These are phyloP conservation scores for Pterocarpus santalinus DNA, from an alignment of 306 rosid species.

Conservation along the genomic window DNA sequence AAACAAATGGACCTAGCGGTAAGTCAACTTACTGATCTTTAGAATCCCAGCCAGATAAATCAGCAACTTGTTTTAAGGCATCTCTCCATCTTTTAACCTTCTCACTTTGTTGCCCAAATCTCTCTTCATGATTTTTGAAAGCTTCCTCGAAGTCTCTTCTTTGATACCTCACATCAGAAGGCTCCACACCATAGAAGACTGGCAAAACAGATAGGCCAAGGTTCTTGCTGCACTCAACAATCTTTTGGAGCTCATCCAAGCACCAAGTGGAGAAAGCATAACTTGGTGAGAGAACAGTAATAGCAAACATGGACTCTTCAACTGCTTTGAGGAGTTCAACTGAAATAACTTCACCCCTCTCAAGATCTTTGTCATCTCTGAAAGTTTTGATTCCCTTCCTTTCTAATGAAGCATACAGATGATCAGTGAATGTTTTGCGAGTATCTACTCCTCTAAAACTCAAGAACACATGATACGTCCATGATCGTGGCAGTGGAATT, in stretches of 20 bases:
- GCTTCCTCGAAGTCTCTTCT: background rate
- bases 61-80: background rate
- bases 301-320: background rate
- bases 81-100: background rate
- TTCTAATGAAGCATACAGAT: background rate
- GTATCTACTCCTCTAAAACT: slow-evolving; percentile 24
- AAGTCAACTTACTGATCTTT: background rate
- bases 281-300: background rate
- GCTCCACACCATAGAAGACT: background rate
- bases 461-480: background rate
- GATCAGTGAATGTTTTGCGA: background rate
- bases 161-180: background rate
- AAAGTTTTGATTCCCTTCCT: background rate
- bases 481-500: background rate
- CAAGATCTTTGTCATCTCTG: background rate
- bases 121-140: background rate
- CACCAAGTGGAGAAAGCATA: background rate
- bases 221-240: background rate
- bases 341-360: background rate
- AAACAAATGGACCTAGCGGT: background rate
- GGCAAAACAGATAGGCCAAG: background rate
- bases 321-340: background rate
- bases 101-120: background rate
- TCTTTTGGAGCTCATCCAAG: background rate
- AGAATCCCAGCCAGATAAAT: background rate